Evolutionary conservation across 108 stramenopile species (phyloP).

Genomic region (Stephanodiscus minutulus): DNA sequence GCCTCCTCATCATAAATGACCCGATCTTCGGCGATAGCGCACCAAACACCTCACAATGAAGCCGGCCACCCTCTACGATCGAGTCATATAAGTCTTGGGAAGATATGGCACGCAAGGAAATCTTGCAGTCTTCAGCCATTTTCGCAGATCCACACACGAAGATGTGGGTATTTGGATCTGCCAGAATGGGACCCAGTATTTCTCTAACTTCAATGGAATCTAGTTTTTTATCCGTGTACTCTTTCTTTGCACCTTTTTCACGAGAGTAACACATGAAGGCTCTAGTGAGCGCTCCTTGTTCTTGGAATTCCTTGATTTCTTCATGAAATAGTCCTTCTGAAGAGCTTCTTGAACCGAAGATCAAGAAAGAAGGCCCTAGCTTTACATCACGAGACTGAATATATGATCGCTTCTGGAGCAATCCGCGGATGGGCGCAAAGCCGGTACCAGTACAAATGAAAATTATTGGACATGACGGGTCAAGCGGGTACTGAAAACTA

Average conservation of each 20-base stretch:
- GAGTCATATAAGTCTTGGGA: background rate
- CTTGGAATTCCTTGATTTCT: slow-evolving; percentile 11
- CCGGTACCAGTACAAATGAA: slow-evolving; percentile 30
- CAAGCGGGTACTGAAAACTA: slow-evolving; percentile 18
- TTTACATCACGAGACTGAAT: slow-evolving; percentile 7
- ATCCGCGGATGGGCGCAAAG: slow-evolving; percentile 22
- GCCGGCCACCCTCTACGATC: slow-evolving; percentile 2
- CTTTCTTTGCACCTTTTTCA: slow-evolving; percentile 17
- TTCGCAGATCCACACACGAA: slow-evolving; percentile 25
- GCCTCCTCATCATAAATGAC: no score
- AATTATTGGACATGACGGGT: slow-evolving; percentile 3
- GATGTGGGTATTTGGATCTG: slow-evolving; percentile 14
- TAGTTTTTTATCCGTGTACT: slow-evolving; percentile 13
- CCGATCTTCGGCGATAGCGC: slow-evolving; percentile 7
- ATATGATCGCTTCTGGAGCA: slow-evolving; percentile 20
- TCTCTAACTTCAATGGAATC: background rate
- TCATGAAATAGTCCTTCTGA: slow-evolving; percentile 20
- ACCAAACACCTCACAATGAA: slow-evolving; percentile 31
- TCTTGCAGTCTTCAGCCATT: slow-evolving; percentile 19
- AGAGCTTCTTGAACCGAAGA: slow-evolving; percentile 20
- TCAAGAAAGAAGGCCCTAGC: slow-evolving; percentile 14
- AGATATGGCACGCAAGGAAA: slow-evolving; percentile 7
- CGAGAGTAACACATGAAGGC: slow-evolving; percentile 27
- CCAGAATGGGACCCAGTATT: slow-evolving; percentile 14
- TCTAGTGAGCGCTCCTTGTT: slow-evolving; percentile 8